Evolutionary conservation across 495 filamentous ascomycete species (phyloP).

Genomic region (Penicillium goetzii): DNA sequence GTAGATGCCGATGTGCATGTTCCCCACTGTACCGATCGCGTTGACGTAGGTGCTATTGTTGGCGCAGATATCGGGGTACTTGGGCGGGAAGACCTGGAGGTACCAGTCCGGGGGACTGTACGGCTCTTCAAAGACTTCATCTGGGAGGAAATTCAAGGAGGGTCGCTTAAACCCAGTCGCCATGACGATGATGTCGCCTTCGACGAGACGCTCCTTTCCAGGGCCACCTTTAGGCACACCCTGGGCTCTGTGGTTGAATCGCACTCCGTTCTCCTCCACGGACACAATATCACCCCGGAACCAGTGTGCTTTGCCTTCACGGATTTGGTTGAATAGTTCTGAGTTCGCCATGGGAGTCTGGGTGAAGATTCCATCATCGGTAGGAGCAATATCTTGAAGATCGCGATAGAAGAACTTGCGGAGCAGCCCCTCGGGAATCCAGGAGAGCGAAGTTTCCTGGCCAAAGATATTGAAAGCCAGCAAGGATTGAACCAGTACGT

Average conservation of each 20-base stretch:
- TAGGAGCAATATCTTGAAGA: conserved; percentile 74
- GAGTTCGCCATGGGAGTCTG: conserved; percentile 85
- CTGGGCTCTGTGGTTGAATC: conserved; percentile 69
- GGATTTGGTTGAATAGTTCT: conserved; percentile 76
- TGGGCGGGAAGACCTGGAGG: conserved; percentile 75
- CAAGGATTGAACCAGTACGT: conserved; percentile 71
- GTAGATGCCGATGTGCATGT: conserved; percentile 90
- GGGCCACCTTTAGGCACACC: conserved; percentile 76
- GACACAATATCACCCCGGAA: conserved; percentile 75
- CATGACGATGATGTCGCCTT: conserved; percentile 79
- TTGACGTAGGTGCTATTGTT: conserved; percentile 86
- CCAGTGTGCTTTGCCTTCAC: conserved; percentile 76
- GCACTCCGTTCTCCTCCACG: conserved; percentile 65
- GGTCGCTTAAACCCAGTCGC: conserved; percentile 82
- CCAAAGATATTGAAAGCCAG: conserved; percentile 80
- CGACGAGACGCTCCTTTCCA: conserved; percentile 62
- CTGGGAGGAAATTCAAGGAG: conserved; percentile 70
- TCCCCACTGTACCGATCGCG: conserved; percentile 77
- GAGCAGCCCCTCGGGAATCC: conserved; percentile 76
- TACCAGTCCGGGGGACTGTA: conserved; percentile 88
- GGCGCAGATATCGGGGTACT: conserved; percentile 64
- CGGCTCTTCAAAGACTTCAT: conserved; percentile 67
- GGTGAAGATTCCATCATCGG: conserved; percentile 69
- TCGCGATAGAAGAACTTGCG: conserved; percentile 85
- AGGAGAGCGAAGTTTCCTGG: conserved; percentile 71